Evolutionary conservation across 192 early-diverging fungal species (phyloP).

Genomic region (Endogone sp.): DNA sequence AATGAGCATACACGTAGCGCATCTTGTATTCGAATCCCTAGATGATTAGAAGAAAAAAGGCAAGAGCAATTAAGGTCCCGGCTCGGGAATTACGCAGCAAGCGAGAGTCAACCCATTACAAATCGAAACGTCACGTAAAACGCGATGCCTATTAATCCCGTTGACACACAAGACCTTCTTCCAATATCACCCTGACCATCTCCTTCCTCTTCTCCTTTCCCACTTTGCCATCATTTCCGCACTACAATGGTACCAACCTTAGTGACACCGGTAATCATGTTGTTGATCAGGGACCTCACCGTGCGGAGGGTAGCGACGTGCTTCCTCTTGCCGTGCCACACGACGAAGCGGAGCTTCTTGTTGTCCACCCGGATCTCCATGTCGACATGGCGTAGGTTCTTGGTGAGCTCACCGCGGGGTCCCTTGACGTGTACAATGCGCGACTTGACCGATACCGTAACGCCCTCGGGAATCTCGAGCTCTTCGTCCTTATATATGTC

Average conservation of each 20-base stretch:
- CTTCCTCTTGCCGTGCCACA: slow-evolving; percentile 96
- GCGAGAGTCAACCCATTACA: too few species aligned
- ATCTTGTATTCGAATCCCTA: slow-evolving; percentile 97
- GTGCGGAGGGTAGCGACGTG: slow-evolving; percentile 98
- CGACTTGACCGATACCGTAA: slow-evolving; percentile 84
- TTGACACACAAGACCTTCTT: neutral
- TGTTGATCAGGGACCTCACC: slow-evolving; percentile 90
- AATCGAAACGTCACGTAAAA: too few species aligned
- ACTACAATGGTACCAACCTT: slow-evolving; percentile 60
- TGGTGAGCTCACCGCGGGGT: slow-evolving; percentile 83
- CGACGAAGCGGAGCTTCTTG: slow-evolving; percentile 77
- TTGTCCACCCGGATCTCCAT: slow-evolving; percentile 78
- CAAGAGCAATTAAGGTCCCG: too few species aligned
- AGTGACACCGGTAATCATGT: slow-evolving; percentile 98
- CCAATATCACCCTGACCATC: neutral
- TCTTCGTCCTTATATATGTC: slow-evolving; percentile 88
- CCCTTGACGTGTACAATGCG: slow-evolving; percentile 86
- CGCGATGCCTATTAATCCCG: too few species aligned
- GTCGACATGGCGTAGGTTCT: slow-evolving; percentile 92
- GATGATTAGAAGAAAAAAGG: slow-evolving; percentile 6
- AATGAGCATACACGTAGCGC: slow-evolving; percentile 98
- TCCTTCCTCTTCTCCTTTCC: neutral
- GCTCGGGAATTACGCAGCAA: too few species aligned
- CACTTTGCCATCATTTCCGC: neutral
- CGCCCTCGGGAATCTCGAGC: slow-evolving; percentile 86